Evolutionary conservation across 2,329 filamentous ascomycete genomes (phyloP), one percentile per base, ranked within the genome.

Genomic region (Pezicula rhizophila): DNA sequence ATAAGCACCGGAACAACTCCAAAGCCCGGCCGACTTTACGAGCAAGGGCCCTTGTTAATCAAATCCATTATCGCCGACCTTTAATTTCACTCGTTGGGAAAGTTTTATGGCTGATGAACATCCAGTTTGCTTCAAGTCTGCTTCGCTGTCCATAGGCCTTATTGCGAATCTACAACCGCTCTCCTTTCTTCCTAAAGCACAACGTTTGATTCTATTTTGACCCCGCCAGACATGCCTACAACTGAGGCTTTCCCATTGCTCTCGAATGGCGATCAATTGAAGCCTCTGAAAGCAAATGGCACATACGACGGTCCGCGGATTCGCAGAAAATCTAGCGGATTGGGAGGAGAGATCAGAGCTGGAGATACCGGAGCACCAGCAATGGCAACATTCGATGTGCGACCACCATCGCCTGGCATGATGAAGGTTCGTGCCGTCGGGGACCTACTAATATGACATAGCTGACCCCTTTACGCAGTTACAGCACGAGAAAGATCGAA

Each of bases 361-460:
- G 75, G 76, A 50, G 76, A 79, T 58, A 78, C 71, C 35, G 70
- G 70, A 53, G 74, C 67, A 25, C 71, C 70, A 31, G 68, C 74
- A 15, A 64, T 79, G 45, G 74, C 75, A 50, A 79, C 76, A 26
- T 58, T 67, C 17, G 60, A 65, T 47, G 48, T 59, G 38, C 59
- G 58, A 48, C 55, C 57, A 47, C 59, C 48, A 34, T 60, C 60
- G 23, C 49, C 58, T 8, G 50, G 47, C n/a, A 52, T 54, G 23
- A 45, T 65, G 54, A 57, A 56, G 51, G 55, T 62, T 44, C 37
- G 53, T 51, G 45, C 11, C 18, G 42, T 25, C 23, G n/a, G 12
- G 40, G 11, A 31, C 28, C 8, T 11, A 33, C 40, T 45, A 31
- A 37, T 37, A n/a, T 44, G 12, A 15, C 20, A 17, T 17, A n/a